Conservation (phyloP, 2,329 filamentous ascomycete genomes). For the Paraphoma sp. region DNA sequence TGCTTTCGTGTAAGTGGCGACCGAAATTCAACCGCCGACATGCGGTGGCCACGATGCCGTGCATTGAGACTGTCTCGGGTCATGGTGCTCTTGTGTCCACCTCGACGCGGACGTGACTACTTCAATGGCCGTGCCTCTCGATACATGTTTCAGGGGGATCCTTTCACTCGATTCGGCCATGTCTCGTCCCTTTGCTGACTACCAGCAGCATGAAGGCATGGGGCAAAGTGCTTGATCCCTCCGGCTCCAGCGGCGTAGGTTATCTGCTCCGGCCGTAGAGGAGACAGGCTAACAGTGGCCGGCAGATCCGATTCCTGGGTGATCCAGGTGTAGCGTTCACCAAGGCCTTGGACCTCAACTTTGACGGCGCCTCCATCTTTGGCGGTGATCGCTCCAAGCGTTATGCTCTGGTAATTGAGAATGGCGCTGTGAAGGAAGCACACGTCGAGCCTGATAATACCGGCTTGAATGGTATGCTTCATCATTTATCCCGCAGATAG, state of each 20-base stretch:
- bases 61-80: constrained; percentile 19
- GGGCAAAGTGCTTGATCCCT: constrained; percentile 78
- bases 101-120: constrained; percentile 19
- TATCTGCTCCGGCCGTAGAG: not conserved
- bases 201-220: constrained; percentile 82
- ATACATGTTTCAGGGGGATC: constrained; percentile 11
- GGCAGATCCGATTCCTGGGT: constrained; percentile 84
- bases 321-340: constrained; percentile 83
- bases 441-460: constrained; percentile 90
- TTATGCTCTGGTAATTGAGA: constrained; percentile 81
- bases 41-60: not conserved
- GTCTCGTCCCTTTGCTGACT: constrained; percentile 19
- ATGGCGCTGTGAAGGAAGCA: constrained; percentile 82
- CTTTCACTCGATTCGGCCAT: not conserved
- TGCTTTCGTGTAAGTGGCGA: constrained; percentile 80
- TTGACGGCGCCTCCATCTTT: constrained; percentile 81
- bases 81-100: constrained; percentile 8
- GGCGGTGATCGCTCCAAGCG: constrained; percentile 85
- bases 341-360: constrained; percentile 80
- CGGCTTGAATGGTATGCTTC: constrained; percentile 71
- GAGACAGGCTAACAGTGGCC: constrained; percentile 12
- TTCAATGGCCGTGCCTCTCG: not conserved
- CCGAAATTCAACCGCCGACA: not conserved
- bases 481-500: not conserved
- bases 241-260: constrained; percentile 76